phyloP scores from a whole-genome alignment of 1,139 yeast species.

The Spathaspora sp. region DNA sequence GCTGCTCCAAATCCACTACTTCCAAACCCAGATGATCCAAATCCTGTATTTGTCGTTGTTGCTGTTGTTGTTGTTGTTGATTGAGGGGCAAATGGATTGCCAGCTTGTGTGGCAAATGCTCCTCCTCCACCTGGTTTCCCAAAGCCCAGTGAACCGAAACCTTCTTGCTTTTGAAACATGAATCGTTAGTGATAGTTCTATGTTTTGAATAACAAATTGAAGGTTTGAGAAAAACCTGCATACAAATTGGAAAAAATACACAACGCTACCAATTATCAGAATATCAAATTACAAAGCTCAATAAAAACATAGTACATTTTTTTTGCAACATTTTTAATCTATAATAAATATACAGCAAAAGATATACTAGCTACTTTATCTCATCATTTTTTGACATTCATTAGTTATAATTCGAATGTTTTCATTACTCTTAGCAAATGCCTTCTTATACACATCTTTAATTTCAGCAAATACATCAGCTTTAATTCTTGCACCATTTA shows the following conservation, averaged over 20 bases:
- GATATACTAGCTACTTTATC: constrained; percentile 1
- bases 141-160: constrained; percentile 10
- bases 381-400: constrained; percentile 21
- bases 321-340: not conserved
- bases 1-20: constrained; percentile 14
- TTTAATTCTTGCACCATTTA: constrained; percentile 59
- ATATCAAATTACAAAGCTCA: no score
- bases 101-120: constrained; percentile 6
- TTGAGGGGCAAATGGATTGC: constrained; percentile 4
- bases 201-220: no score
- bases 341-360: no score
- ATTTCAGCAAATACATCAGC: constrained; percentile 58
- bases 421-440: constrained; percentile 44
- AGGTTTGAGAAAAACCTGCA: not conserved
- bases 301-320: no score
- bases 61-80: not conserved
- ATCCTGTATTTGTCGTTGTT: constrained; percentile 3
- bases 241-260: not conserved
- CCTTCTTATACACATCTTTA: constrained; percentile 60
- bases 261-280: not conserved
- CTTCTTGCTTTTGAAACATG: constrained; percentile 13
- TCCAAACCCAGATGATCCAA: constrained; percentile 21
- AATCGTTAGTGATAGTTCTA: no score
- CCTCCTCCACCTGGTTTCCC: constrained; percentile 6
- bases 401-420: constrained; percentile 28